Evolutionary conservation across 2,329 filamentous ascomycete species (phyloP).

Genomic region (Neonectria ditissima): DNA sequence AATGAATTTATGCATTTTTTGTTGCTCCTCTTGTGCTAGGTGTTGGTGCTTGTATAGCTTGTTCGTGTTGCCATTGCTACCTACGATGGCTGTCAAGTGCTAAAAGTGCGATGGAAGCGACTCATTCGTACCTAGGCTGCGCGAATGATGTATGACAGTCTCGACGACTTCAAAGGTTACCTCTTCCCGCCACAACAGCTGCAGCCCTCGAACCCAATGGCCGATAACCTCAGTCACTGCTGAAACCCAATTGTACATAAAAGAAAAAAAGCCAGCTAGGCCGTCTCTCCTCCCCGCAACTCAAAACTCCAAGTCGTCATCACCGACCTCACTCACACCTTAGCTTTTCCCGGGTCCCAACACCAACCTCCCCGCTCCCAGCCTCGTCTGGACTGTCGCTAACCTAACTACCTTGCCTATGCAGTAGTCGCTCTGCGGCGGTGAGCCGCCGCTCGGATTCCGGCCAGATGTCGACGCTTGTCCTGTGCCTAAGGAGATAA

Average conservation of each 20-base stretch:
- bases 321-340: not conserved
- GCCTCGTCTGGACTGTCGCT: not conserved
- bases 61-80: not conserved
- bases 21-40: not conserved
- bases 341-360: not conserved
- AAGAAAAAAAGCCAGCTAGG: too few species aligned
- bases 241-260: not conserved
- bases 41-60: not conserved
- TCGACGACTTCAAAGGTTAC: too few species aligned
- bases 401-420: too few species aligned
- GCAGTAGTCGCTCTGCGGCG: not conserved
- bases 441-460: conserved; percentile 13
- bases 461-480: conserved; percentile 10
- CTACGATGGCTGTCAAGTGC: not conserved
- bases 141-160: too few species aligned
- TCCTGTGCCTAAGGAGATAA: not conserved
- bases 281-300: not conserved
- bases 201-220: not conserved
- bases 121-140: too few species aligned
- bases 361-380: not conserved
- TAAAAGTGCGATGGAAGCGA: too few species aligned
- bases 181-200: not conserved
- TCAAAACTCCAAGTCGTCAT: not conserved
- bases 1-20: conserved; percentile 29
- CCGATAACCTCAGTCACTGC: not conserved